Percentiles rank a stretch among this genome's conserved stretches.
Evolutionary conservation across 768 basidiomycete genomes (phyloP).

Genomic region (Solioccasus polychromus): DNA sequence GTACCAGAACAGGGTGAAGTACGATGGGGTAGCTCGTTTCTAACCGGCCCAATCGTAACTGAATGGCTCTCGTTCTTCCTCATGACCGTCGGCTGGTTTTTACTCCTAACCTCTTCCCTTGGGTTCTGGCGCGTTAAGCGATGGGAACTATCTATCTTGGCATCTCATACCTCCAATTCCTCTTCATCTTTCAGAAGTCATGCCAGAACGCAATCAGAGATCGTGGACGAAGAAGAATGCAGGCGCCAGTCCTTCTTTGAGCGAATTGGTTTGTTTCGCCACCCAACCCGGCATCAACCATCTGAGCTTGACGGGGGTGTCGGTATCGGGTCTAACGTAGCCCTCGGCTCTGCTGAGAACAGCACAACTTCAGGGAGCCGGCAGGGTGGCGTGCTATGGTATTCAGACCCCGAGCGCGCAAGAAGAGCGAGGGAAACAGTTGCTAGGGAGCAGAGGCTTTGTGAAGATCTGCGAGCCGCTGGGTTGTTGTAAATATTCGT

Average conservation of each 20-base stretch:
- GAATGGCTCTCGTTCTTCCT: slow-evolving; percentile 96
- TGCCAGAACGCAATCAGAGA: slow-evolving; percentile 23
- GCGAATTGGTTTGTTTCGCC: slow-evolving; percentile 24
- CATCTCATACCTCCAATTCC: slow-evolving; percentile 35
- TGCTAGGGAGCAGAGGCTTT: slow-evolving; percentile 54
- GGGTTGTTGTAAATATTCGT: slow-evolving; percentile 50
- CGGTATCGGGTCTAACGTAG: slow-evolving; percentile 4
- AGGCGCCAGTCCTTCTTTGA: slow-evolving; percentile 29
- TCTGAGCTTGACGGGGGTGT: slow-evolving; percentile 8
- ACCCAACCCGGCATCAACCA: slow-evolving; percentile 6
- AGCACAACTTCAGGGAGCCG: slow-evolving; percentile 30
- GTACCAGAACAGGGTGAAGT: slow-evolving; percentile 6
- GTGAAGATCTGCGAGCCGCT: slow-evolving; percentile 58
- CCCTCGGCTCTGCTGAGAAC: slow-evolving; percentile 18
- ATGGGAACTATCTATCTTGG: slow-evolving; percentile 77
- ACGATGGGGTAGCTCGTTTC: slow-evolving; percentile 38
- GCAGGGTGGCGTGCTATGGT: slow-evolving; percentile 28
- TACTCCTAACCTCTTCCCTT: slow-evolving; percentile 86
- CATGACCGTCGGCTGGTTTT: slow-evolving; percentile 90
- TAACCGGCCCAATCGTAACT: slow-evolving; percentile 67
- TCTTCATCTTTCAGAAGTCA: slow-evolving; percentile 38
- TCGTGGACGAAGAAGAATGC: slow-evolving; percentile 25
- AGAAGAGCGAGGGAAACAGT: slow-evolving; percentile 44
- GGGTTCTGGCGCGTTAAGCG: slow-evolving; percentile 89
- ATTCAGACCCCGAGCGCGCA: slow-evolving; percentile 44